Conservation (phyloP, 306 rosid species). For the Cajanus cajan region DNA sequence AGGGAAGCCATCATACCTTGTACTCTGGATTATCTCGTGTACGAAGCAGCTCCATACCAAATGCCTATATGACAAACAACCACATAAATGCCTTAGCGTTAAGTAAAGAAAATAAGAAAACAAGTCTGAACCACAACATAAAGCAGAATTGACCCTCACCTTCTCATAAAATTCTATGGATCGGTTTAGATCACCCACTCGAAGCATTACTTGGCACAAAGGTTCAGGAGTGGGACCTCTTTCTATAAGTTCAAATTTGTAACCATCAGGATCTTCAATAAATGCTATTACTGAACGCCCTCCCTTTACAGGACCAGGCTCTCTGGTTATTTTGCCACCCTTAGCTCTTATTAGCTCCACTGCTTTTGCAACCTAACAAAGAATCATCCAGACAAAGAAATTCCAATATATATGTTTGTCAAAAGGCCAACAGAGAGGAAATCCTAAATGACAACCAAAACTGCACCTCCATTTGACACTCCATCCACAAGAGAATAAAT, state of each 20-base stretch:
- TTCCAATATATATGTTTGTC: constrained; percentile 1
- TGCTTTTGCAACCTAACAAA: constrained; percentile 65
- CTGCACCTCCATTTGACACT: not conserved
- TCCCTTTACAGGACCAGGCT: constrained; percentile 97
- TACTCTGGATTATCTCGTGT: constrained; percentile 87
- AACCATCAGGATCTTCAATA: constrained; percentile 97
- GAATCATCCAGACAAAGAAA: constrained; percentile 28
- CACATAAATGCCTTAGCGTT: constrained; percentile 17
- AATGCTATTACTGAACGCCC: constrained; percentile 87
- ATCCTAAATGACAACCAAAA: constrained; percentile 18
- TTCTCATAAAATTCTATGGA: constrained; percentile 88
- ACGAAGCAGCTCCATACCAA: constrained; percentile 96
- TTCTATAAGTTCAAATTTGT: constrained; percentile 92
- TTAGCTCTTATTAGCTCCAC: constrained; percentile 93
- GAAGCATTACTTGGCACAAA: constrained; percentile 97
- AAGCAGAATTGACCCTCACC: constrained; percentile 49
- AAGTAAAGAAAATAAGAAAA: not conserved
- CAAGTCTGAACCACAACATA: not conserved
- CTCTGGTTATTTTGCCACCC: constrained; percentile 90
- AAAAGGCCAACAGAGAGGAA: constrained; percentile 31
- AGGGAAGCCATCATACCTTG: constrained; percentile 57
- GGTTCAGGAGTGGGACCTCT: constrained; percentile 96
- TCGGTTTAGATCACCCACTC: constrained; percentile 96
- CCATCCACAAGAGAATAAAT: not conserved
- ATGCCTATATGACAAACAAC: constrained; percentile 58